Evolutionary conservation across 257 asterid species (phyloP).

Genomic region (Salvia hispanica): DNA sequence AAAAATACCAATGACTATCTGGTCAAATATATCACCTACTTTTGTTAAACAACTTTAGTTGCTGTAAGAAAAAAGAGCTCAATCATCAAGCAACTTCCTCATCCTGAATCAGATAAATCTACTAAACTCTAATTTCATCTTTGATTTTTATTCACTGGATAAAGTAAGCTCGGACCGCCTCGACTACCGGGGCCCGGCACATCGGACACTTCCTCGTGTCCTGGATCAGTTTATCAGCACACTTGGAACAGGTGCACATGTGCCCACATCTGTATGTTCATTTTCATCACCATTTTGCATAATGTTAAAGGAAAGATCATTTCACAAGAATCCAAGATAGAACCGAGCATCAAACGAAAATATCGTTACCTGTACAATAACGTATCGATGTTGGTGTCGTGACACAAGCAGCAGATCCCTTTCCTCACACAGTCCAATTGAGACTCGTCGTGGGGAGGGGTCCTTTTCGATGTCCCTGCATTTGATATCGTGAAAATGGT

Average conservation of each 20-base stretch:
- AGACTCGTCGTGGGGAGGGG: conserved; percentile 43
- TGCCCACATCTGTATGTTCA: conserved; percentile 71
- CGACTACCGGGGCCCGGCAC: conserved; percentile 54
- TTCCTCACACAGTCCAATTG: conserved; percentile 69
- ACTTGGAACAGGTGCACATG: conserved; percentile 78
- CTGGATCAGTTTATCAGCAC: conserved; percentile 50
- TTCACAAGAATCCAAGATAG: neutral
- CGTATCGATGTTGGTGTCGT: conserved; percentile 60
- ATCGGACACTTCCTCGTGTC: conserved; percentile 53
- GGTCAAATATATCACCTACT: conserved; percentile 28
- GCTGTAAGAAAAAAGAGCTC: conserved; percentile 21
- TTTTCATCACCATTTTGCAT: conserved; percentile 11
- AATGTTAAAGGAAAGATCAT: neutral
- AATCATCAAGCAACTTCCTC: conserved; percentile 17
- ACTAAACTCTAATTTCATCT: neutral
- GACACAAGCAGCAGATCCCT: conserved; percentile 85
- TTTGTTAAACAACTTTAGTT: neutral
- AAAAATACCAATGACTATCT: conserved; percentile 46
- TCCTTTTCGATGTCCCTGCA: conserved; percentile 44
- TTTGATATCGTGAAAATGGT: conserved; percentile 19
- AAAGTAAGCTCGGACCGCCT: conserved; percentile 50
- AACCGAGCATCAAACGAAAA: neutral
- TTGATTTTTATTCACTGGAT: conserved; percentile 28
- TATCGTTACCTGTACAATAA: conserved; percentile 74
- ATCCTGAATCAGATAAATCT: conserved; percentile 19